Evolutionary conservation across 108 stramenopile genomes (phyloP).

Genomic region (Nitzschia sp.): DNA sequence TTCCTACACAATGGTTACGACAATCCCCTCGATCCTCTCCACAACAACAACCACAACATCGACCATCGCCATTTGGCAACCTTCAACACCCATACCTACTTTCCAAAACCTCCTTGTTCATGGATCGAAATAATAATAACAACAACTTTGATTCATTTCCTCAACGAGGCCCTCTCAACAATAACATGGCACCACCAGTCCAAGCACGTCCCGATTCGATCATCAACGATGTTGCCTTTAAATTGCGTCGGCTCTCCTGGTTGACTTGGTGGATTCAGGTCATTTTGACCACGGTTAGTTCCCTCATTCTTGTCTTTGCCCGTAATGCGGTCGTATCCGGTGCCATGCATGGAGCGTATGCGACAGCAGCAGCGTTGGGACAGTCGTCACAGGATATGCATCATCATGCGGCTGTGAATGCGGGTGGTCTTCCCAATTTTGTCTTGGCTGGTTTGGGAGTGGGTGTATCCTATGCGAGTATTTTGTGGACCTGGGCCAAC

Average conservation of each 20-base stretch:
- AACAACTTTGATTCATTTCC: background rate
- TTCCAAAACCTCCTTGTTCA: background rate
- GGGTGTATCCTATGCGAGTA: constrained; percentile 43
- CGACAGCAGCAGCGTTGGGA: background rate
- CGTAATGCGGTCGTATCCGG: constrained; percentile 48
- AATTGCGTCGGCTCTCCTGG: constrained; percentile 59
- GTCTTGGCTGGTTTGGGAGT: constrained; percentile 64
- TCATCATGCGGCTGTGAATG: background rate
- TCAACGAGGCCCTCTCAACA: background rate
- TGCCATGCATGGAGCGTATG: background rate
- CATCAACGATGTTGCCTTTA: constrained; percentile 22
- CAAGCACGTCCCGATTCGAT: constrained; percentile 14
- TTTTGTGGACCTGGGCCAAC: constrained; percentile 87
- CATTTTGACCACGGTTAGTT: constrained; percentile 69
- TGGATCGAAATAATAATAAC: background rate
- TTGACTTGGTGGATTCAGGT: constrained; percentile 89
- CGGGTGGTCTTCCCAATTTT: constrained; percentile 45
- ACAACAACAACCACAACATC: background rate
- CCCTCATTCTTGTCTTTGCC: constrained; percentile 82
- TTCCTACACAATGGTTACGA: no score
- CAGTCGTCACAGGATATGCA: background rate
- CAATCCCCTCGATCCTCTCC: background rate
- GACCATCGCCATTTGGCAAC: background rate
- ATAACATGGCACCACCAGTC: background rate
- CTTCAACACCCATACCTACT: background rate